Conservation (phyloP, 1,284 basidiomycete species). For the Moesziomyces antarcticus region DNA sequence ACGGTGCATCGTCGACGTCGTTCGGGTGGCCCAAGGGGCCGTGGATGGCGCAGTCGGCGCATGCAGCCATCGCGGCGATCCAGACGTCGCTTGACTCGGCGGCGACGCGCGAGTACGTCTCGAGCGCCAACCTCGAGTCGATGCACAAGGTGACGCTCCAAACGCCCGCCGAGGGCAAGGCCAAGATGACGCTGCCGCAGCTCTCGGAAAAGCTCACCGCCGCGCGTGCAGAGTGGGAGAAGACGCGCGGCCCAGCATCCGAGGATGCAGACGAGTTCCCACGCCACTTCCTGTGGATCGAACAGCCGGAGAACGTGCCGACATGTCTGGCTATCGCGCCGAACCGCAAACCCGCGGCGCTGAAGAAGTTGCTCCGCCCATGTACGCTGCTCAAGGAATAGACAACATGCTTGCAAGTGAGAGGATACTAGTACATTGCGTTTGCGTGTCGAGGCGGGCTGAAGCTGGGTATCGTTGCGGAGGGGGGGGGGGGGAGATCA, state of each 20-base stretch:
- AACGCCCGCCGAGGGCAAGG: conserved; percentile 45
- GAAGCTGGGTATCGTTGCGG: neutral
- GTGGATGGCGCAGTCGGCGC: conserved; percentile 73
- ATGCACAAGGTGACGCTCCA: conserved; percentile 67
- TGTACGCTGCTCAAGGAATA: conserved; percentile 69
- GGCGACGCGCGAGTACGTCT: conserved; percentile 45
- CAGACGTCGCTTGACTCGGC: conserved; percentile 21
- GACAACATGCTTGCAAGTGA: neutral
- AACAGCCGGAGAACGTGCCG: conserved; percentile 72
- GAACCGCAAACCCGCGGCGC: conserved; percentile 70
- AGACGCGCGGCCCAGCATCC: neutral
- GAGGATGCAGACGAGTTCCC: conserved; percentile 49
- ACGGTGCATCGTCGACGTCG: conserved; percentile 15
- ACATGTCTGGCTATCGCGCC: conserved; percentile 74
- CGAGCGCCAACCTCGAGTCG: conserved; percentile 25
- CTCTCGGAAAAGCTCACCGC: conserved; percentile 63
- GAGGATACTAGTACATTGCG: neutral
- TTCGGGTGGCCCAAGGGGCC: conserved; percentile 73
- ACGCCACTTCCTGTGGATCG: conserved; percentile 72
- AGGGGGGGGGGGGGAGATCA: conserved; percentile 13
- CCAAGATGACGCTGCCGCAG: conserved; percentile 48
- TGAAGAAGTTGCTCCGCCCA: conserved; percentile 69
- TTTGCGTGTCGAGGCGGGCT: neutral
- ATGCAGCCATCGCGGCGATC: conserved; percentile 71
- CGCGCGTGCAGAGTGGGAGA: conserved; percentile 32